Conservation (phyloP, 129 eudicot genomes). For the Chrysanthemum makinoi region DNA sequence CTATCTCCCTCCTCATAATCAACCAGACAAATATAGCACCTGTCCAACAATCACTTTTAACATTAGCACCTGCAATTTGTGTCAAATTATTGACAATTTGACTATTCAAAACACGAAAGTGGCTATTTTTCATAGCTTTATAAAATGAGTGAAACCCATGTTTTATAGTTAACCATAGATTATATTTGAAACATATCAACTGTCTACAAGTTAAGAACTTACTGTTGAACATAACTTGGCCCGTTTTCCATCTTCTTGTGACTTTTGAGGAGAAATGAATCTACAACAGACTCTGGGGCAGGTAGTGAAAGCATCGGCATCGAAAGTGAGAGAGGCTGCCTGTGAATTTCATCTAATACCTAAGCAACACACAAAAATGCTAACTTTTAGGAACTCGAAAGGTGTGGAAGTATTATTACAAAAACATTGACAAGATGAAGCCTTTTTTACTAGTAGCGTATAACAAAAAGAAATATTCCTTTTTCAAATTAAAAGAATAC, state of each 20-base stretch:
- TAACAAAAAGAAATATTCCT: conserved; percentile 1
- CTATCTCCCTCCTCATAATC: conserved; percentile 75
- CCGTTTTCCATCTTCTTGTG: conserved; percentile 50
- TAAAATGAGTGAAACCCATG: not conserved
- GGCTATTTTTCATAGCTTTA: conserved; percentile 3
- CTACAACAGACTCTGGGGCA: conserved; percentile 82
- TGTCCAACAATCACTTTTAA: conserved; percentile 24
- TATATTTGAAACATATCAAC: not conserved
- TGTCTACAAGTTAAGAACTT: conserved; percentile 31
- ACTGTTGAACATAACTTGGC: conserved; percentile 71
- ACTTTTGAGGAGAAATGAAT: conserved; percentile 64
- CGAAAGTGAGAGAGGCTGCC: conserved; percentile 68
- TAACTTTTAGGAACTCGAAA: not conserved
- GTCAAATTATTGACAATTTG: conserved; percentile 5
- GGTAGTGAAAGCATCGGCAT: conserved; percentile 61
- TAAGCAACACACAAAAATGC: conserved; percentile 15
- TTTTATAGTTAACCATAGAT: not conserved
- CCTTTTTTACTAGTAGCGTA: not conserved
- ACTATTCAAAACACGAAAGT: conserved; percentile 12
- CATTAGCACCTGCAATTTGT: conserved; percentile 12
- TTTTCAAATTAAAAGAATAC: conserved; percentile 28
- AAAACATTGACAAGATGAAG: too few relatives aligned
- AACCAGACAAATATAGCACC: conserved; percentile 68
- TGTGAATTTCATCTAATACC: conserved; percentile 90
- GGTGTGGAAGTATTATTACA: too few relatives aligned